phyloP scores from a whole-genome alignment of 2,329 filamentous ascomycete genomes.

The Leptosphaerulina australis region DNA sequence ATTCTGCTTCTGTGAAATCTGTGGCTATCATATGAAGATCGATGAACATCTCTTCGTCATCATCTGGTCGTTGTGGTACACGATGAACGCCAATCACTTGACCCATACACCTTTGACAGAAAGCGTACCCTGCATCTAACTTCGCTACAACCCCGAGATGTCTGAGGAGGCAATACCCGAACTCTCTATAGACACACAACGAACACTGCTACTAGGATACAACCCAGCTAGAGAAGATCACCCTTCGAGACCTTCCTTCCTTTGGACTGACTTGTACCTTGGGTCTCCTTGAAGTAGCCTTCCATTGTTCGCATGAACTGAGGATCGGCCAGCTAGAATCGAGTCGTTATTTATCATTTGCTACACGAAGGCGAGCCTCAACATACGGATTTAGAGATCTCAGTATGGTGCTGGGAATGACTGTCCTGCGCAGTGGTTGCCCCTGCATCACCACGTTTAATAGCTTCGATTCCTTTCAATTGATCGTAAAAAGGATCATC shows the following conservation, averaged over 20 bases:
- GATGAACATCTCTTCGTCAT: neutral
- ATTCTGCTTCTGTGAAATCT: neutral
- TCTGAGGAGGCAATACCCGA: too few relatives aligned
- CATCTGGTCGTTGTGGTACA: neutral
- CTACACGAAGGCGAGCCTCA: neutral
- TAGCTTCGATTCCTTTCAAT: neutral
- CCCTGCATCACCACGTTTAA: neutral
- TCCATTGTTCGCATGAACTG: constrained; percentile 14
- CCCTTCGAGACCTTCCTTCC: constrained; percentile 1
- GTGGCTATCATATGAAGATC: neutral
- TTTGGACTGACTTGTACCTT: neutral
- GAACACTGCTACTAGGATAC: neutral
- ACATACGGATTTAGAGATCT: neutral
- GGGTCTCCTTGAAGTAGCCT: constrained; percentile 12
- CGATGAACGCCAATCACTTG: neutral
- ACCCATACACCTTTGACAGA: neutral
- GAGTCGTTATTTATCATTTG: neutral
- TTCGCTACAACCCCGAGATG: neutral
- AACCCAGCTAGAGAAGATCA: neutral
- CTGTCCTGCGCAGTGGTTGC: neutral
- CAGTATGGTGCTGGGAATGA: neutral
- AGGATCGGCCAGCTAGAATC: neutral
- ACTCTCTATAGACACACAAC: too few relatives aligned
- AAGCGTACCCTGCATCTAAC: neutral
- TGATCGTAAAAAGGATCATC: constrained; percentile 8